Conservation (phyloP, 2,329 filamentous ascomycete genomes). For the Penicillium concentricum region DNA sequence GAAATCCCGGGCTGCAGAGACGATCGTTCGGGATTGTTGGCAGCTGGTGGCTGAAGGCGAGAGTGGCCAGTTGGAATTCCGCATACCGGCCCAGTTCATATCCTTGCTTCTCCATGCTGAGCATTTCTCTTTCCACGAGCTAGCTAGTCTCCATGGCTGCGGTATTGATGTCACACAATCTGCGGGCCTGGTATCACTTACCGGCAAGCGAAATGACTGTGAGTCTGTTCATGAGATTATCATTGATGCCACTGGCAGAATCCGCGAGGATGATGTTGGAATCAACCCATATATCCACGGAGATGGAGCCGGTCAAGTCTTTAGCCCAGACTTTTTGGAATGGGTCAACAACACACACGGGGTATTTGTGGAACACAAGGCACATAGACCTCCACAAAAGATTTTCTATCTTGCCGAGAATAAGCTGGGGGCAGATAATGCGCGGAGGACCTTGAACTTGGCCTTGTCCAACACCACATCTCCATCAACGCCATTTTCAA, state of each 20-base stretch:
- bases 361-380: conserved; percentile 28
- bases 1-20: conserved; percentile 36
- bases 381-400: conserved; percentile 20
- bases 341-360: conserved; percentile 34
- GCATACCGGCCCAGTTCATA: conserved; percentile 27
- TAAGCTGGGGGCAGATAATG: conserved; percentile 31
- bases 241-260: conserved; percentile 29
- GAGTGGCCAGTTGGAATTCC: conserved; percentile 39
- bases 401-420: conserved; percentile 37
- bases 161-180: conserved; percentile 39
- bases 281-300: conserved; percentile 19
- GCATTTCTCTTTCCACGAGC: conserved; percentile 37
- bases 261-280: conserved; percentile 30
- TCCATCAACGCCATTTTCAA: conserved; percentile 31
- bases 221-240: conserved; percentile 37
- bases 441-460: conserved; percentile 36
- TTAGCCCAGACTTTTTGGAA: conserved; percentile 30
- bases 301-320: conserved; percentile 15
- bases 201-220: conserved; percentile 33
- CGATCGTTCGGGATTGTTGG: conserved; percentile 42
- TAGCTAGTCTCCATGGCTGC: conserved; percentile 35
- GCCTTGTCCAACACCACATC: conserved; percentile 24
- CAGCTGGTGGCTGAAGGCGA: conserved; percentile 34
- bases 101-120: conserved; percentile 34
- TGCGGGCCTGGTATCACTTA: conserved; percentile 37